Evolutionary conservation across 176 grass and related monocot genomes (phyloP).

Genomic region (Elaeis guineensis): DNA sequence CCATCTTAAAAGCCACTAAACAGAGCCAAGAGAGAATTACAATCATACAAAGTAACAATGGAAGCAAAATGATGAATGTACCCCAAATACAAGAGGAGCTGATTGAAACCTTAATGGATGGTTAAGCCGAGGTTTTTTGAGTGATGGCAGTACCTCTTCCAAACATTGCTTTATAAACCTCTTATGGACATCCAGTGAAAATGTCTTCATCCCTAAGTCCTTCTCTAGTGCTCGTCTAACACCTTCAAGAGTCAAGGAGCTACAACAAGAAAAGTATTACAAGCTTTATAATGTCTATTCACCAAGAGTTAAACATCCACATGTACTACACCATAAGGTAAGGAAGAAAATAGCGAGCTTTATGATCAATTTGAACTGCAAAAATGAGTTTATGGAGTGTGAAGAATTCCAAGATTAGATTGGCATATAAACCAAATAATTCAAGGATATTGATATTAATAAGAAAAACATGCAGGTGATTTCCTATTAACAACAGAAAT

Average conservation of each 20-base stretch:
- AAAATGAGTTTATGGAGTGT: background rate
- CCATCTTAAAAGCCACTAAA: too few relatives aligned
- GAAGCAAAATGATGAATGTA: too few relatives aligned
- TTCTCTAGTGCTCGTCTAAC: constrained; percentile 77
- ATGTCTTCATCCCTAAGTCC: constrained; percentile 55
- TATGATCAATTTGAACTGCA: background rate
- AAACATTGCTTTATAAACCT: constrained; percentile 78
- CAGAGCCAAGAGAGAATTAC: too few relatives aligned
- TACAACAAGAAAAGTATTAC: constrained; percentile 27
- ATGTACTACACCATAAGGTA: background rate
- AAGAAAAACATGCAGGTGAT: too few relatives aligned
- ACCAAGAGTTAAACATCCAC: background rate
- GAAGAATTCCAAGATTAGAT: too few relatives aligned
- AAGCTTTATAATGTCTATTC: constrained; percentile 5
- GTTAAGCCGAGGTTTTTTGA: background rate
- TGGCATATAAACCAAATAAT: too few relatives aligned
- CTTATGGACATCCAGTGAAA: constrained; percentile 79
- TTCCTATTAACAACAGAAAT: too few relatives aligned
- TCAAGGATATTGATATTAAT: too few relatives aligned
- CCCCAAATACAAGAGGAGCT: too few relatives aligned
- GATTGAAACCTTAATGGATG: too few relatives aligned
- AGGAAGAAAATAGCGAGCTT: constrained; percentile 2
- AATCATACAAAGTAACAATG: too few relatives aligned
- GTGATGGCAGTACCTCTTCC: constrained; percentile 45
- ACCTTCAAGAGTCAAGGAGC: constrained; percentile 88